Base-by-base conservation (phyloP, 192 early-diverging fungal genomes). In the Polychytrium aggregatum region DNA sequence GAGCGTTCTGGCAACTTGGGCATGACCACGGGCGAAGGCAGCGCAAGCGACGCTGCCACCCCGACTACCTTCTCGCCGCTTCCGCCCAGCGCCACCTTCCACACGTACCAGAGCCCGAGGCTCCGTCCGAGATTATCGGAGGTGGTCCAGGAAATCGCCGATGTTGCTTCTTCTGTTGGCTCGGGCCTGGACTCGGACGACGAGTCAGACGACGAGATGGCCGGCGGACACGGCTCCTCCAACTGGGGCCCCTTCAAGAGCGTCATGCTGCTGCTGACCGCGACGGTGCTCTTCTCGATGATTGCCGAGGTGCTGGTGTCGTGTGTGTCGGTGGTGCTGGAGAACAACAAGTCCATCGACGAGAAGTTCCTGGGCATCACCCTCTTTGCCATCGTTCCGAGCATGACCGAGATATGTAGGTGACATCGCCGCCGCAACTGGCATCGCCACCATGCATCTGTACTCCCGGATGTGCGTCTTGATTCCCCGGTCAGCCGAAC, bases 351-450 rank as follows among this genome's bases (percentile, higher is more conserved):
- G 16, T 61, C 64, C 8, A 71, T 92, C 38, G 79, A 78, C 56
- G 86, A 90, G 49, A 97, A 97, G 60, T 81, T 90, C 42, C 55
- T 97, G 26, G 94, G 94, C 0, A 62, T 93, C 53, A 98, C 95
- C 2, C 59, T 98, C 46, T 94, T 98, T 71, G 88, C 91, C 9
- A 53, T 96, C 49, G 90, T 91, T 3, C 95, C 95, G n/a, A 88
- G 83, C 44, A 81, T 93, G 36, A 92, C 95, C 8, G 95, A 98
- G 67, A 92, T 98, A 68, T 76, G 63, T 63, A 52, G 54, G 55
- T 53, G 10, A 20, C 38, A 41, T 11, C n/a, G 31, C 11, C 24
- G 10, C n/a, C 4, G n/a, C n/a, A n/a, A n/a, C n/a, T n/a, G n/a
- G n/a, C n/a, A n/a, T n/a, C n/a, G n/a, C n/a, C n/a, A n/a, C n/a